These are phyloP conservation scores for Sporothrix schenckii DNA, from an alignment of 2,329 filamentous ascomycete genomes.

Conservation along the genomic window DNA sequence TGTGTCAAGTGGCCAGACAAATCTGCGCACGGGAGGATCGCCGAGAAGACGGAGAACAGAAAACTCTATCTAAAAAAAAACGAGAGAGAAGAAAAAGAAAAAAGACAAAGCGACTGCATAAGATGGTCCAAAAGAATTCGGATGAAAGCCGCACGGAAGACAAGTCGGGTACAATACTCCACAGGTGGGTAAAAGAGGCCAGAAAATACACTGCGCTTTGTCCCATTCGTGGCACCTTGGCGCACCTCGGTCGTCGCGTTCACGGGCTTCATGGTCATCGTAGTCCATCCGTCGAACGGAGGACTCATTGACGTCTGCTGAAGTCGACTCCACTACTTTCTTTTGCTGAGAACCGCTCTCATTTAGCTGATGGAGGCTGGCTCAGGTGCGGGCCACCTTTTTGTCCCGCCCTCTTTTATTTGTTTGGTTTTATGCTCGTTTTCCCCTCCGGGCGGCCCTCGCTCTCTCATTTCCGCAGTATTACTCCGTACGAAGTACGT, in stretches of 20 bases:
- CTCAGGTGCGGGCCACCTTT: neutral
- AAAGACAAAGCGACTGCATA: neutral
- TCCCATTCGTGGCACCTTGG: neutral
- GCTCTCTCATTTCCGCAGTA: neutral
- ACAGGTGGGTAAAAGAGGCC: neutral
- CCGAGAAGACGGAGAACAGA: neutral
- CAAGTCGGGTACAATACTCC: neutral
- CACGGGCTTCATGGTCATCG: neutral
- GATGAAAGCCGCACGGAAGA: neutral
- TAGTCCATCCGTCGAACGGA: neutral
- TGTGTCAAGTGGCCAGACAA: neutral
- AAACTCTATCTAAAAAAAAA: neutral
- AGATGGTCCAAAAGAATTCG: neutral
- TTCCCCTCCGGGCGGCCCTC: neutral
- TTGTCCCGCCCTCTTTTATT: neutral
- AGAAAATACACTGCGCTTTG: conserved; percentile 1
- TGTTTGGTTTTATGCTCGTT: neutral
- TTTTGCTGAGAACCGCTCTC: neutral
- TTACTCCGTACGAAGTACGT: neutral
- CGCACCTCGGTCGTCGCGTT: neutral
- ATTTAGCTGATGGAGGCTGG: neutral
- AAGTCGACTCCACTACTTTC: neutral
- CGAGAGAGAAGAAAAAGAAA: neutral
- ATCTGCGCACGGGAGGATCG: neutral
- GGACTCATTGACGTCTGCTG: too few species aligned